These are phyloP conservation scores for Kernera saxatilis DNA, from an alignment of 345 rosid genomes.

Conservation along the genomic window DNA sequence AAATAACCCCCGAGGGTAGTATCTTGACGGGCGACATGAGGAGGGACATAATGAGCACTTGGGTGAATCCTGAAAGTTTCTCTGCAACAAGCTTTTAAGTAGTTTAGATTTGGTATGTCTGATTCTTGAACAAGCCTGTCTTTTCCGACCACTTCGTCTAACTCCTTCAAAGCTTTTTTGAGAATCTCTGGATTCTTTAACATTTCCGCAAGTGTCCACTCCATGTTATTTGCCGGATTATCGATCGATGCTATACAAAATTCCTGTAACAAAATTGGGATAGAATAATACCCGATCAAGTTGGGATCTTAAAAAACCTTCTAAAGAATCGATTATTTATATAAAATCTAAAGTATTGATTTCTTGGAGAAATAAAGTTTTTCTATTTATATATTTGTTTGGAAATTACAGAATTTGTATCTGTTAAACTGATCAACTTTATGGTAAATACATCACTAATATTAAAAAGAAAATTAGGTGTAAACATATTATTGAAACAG, in stretches of 20 bases:
- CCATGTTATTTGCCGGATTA: slow-evolving; percentile 39
- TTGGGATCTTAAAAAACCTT: not conserved
- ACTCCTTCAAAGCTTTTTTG: slow-evolving; percentile 32
- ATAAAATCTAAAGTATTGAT: not conserved
- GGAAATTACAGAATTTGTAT: too few relatives aligned
- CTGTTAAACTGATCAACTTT: too few relatives aligned
- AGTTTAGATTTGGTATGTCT: slow-evolving; percentile 36
- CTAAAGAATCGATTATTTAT: not conserved
- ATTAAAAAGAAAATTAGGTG: too few relatives aligned
- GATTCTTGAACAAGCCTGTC: slow-evolving; percentile 51
- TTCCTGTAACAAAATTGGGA: slow-evolving; percentile 34
- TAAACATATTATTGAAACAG: too few relatives aligned
- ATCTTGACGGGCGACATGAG: slow-evolving; percentile 34
- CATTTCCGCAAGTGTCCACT: slow-evolving; percentile 52
- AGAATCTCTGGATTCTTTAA: slow-evolving; percentile 34
- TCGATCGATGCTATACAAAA: slow-evolving; percentile 38
- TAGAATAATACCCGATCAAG: too few relatives aligned
- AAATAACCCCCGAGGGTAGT: slow-evolving; percentile 34
- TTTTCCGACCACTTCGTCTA: slow-evolving; percentile 41
- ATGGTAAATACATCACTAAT: too few relatives aligned
- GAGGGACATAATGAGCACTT: slow-evolving; percentile 20
- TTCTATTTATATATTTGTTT: too few relatives aligned
- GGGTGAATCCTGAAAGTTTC: slow-evolving; percentile 52
- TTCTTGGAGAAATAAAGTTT: too few relatives aligned
- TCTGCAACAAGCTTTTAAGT: slow-evolving; percentile 43